Base-by-base conservation (phyloP, 805 yeast species). In the Nakazawaea ambrosiae region DNA sequence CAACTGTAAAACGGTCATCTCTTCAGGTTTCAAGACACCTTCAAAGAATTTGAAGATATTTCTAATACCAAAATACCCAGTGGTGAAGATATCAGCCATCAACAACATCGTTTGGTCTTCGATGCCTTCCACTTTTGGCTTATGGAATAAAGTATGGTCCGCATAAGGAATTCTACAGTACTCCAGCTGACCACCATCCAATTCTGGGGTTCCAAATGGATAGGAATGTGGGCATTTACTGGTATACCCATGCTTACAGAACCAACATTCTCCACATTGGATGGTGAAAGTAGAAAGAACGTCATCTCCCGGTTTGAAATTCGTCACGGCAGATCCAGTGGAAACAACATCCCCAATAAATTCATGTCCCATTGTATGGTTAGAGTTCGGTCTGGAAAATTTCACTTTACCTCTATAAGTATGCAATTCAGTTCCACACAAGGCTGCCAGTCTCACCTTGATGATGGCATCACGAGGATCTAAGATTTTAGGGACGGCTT, bases 111-210 rank as follows among this genome's bases (percentile, higher is more conserved):
- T 63, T 4, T 65, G 51, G 41, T 70, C 73, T 40, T 68, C 66
- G 18, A 55, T 51, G 3, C 48, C 48, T 32, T 49, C 48, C 1
- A 43, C 43, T 1, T 27, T 23, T 4, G 78, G 78, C 36, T 66
- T 62, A 27, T 58, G 66, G 36, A 63, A 60, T 47, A 77, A 53
- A 1, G 77, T 70, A 10, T 67, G 57, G 31, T 65, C 71, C 3
- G 82, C 82, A 42, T 56, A 62, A 7, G 83, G 82, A n/a, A 76
- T 68, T 19, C 75, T 50, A 12, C 74, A 75, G 45, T 66, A 76
- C 49, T 77, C 80, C 1, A 81, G 81, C 47, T 77, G 82, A 1
- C 75, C 81, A 1, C 82, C 83, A 42, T 74, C 71, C 15, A 75
- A 55, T 0, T 71, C 73, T 23, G 65, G 54, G 32, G 77, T 73